Evolutionary conservation across 352 stramenopile genomes (phyloP).

Genomic region (Pythium grandisporangium): DNA sequence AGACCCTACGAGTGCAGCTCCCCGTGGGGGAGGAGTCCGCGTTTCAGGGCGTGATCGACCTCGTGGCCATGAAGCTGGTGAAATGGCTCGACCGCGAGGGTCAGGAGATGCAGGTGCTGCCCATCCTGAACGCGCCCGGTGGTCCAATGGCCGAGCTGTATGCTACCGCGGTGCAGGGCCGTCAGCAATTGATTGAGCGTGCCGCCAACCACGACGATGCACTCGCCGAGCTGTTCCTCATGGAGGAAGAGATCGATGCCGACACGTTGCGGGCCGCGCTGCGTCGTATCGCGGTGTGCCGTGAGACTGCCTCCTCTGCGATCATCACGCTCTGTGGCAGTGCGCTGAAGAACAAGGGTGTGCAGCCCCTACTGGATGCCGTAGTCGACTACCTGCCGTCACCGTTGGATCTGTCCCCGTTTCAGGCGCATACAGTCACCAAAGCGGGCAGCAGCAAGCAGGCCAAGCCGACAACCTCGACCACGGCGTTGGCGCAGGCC

Average conservation of each 20-base stretch:
- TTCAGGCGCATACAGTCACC: slow-evolving; percentile 46
- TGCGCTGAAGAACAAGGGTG: slow-evolving; percentile 82
- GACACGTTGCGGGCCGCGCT: slow-evolving; percentile 40
- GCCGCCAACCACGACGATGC: slow-evolving; percentile 66
- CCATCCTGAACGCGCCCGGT: slow-evolving; percentile 23
- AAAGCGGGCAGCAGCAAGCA: slow-evolving; percentile 13
- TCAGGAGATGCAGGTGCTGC: slow-evolving; percentile 35
- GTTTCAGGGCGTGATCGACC: slow-evolving; percentile 58
- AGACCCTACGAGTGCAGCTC: slow-evolving; percentile 54
- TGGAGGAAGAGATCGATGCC: slow-evolving; percentile 50
- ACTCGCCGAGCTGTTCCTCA: slow-evolving; percentile 63
- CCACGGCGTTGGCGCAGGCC: no score
- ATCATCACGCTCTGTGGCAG: slow-evolving; percentile 55
- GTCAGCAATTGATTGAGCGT: slow-evolving; percentile 52
- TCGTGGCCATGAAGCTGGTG: slow-evolving; percentile 62
- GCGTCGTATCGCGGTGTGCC: slow-evolving; percentile 48
- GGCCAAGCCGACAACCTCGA: slow-evolving; percentile 8
- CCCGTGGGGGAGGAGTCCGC: slow-evolving; percentile 49
- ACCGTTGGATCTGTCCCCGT: slow-evolving; percentile 81
- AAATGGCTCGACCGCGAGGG: slow-evolving; percentile 56
- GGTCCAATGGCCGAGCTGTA: slow-evolving; percentile 51
- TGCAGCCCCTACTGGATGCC: slow-evolving; percentile 97
- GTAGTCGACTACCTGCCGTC: slow-evolving; percentile 97
- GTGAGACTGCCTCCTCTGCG: slow-evolving; percentile 24
- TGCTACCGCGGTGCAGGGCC: slow-evolving; percentile 20